phyloP scores from a whole-genome alignment of 352 stramenopile species.

The Globisporangium paddicum region DNA sequence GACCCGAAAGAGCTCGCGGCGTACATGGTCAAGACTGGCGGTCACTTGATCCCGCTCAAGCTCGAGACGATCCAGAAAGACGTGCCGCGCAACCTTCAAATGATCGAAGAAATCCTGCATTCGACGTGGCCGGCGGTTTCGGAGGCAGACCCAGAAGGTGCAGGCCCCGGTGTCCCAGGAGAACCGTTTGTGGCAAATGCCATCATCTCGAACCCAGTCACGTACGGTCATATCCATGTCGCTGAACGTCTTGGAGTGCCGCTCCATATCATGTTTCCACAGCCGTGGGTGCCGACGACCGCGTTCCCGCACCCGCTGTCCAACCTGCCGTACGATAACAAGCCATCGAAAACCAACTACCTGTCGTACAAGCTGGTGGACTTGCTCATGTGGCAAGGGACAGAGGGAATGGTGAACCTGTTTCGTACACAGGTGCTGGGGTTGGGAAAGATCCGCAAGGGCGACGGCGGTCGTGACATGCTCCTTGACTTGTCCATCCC shows the following conservation, averaged over 20 bases:
- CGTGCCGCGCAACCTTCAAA: slow-evolving; percentile 82
- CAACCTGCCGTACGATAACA: slow-evolving; percentile 73
- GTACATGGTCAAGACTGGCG: slow-evolving; percentile 92
- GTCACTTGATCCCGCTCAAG: slow-evolving; percentile 66
- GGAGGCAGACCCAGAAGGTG: slow-evolving; percentile 69
- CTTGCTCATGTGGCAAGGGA: slow-evolving; percentile 42
- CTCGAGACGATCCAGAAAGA: slow-evolving; percentile 54
- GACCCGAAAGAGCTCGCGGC: slow-evolving; percentile 72
- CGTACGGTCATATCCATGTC: slow-evolving; percentile 91
- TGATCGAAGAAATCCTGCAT: slow-evolving; percentile 88
- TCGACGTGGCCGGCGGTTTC: slow-evolving; percentile 89
- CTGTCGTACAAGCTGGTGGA: slow-evolving; percentile 54
- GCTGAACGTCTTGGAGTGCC: slow-evolving; percentile 89
- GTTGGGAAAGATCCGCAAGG: slow-evolving; percentile 31
- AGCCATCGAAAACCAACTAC: slow-evolving; percentile 39
- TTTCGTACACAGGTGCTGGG: slow-evolving; percentile 48
- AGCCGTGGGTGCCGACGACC: slow-evolving; percentile 86
- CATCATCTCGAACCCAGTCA: slow-evolving; percentile 94
- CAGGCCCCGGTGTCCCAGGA: slow-evolving; percentile 34
- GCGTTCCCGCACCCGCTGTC: slow-evolving; percentile 89
- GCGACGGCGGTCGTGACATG: slow-evolving; percentile 30
- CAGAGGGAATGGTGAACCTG: slow-evolving; percentile 41
- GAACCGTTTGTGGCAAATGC: slow-evolving; percentile 82
- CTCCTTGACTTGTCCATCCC: slow-evolving; percentile 26
- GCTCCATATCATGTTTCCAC: slow-evolving; percentile 93